Percentiles rank a stretch among this genome's conserved stretches.
phyloP scores from a whole-genome alignment of 2,329 filamentous ascomycete species.

The Verticillium tricorpus region DNA sequence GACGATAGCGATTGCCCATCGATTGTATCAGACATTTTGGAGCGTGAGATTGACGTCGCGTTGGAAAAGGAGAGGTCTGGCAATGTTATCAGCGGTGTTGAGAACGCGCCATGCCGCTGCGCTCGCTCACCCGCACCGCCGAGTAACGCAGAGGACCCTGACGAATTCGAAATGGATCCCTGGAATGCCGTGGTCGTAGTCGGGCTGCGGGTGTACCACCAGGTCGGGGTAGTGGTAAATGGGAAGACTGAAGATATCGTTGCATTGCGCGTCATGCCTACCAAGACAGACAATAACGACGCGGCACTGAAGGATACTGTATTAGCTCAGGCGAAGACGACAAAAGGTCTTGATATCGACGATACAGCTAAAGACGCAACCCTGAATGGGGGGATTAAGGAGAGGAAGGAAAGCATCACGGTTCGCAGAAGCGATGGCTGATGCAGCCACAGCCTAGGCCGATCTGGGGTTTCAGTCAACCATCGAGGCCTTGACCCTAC shows the following conservation, averaged over 20 bases:
- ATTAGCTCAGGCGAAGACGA: constrained; percentile 17
- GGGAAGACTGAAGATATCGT: constrained; percentile 23
- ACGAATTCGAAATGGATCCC: constrained; percentile 48
- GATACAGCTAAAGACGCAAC: constrained; percentile 42
- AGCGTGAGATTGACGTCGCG: constrained; percentile 29
- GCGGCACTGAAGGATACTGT: constrained; percentile 18
- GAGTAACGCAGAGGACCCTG: constrained; percentile 35
- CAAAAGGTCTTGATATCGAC: constrained; percentile 36
- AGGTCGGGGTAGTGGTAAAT: constrained; percentile 22
- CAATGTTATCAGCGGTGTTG: background rate
- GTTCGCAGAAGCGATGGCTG: background rate
- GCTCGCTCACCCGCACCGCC: background rate
- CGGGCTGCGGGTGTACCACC: constrained; percentile 50
- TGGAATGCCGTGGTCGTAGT: constrained; percentile 53
- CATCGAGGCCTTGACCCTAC: no score
- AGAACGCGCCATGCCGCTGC: background rate
- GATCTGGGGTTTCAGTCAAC: no score
- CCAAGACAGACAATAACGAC: background rate
- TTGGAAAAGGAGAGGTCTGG: background rate
- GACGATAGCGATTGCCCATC: constrained; percentile 23
- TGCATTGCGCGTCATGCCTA: constrained; percentile 26
- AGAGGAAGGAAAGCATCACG: constrained; percentile 29
- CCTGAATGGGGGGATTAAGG: constrained; percentile 24
- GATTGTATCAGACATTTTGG: constrained; percentile 33
- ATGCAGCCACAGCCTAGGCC: background rate